Evolutionary conservation across 768 basidiomycete species (phyloP), one percentile per base, ranked within the genome.

Genomic region (Leucosporidium yakuticum): DNA sequence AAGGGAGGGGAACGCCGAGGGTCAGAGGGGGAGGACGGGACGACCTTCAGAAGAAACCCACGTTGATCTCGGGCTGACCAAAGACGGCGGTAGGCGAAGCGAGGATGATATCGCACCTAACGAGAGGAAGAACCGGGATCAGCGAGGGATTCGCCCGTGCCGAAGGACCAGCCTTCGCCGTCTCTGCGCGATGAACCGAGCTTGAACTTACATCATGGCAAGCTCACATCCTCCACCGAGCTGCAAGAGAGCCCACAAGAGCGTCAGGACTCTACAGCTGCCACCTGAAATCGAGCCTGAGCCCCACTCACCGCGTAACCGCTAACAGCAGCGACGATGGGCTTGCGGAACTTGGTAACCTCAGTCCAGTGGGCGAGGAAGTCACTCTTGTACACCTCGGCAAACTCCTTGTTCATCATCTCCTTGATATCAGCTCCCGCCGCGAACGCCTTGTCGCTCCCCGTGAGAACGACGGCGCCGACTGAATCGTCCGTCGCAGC

Each of bases 391-490:
- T 91, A 97, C 2, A 87, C 91, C 66, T 94, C 90, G n/a, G 88
- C 81, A 76, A 87, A 96, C 67, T 86, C 81, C 80, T 93, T 93
- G 80, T 94, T 90, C 79, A 92, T 93, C 95, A 98, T 98, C 80
- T 98, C 93, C 81, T 96, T 97, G 80, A 99, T 97, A 79, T 99
- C 95, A 27, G 95, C 95, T 4, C 95, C 74, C 88, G 92, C 92
- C 67, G 95, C 95, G 77, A 99, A 99, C 4, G 91, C 94, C 79
- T 83, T 88, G 69, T 90, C 90, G 32, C 88, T 90, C 3, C 95
- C 95, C 1, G 95, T 98, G 63, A 99, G 78, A 20, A 99, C 92
- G 75, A 97, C 85, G 8, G 91, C 91, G 55, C 90, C 86, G 47
- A 94, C 81, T 9, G 80, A 79, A 39, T 84, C 82, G 76, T 97